Conservation (phyloP, 495 filamentous ascomycete genomes). For the Bryoglossum gracile region DNA sequence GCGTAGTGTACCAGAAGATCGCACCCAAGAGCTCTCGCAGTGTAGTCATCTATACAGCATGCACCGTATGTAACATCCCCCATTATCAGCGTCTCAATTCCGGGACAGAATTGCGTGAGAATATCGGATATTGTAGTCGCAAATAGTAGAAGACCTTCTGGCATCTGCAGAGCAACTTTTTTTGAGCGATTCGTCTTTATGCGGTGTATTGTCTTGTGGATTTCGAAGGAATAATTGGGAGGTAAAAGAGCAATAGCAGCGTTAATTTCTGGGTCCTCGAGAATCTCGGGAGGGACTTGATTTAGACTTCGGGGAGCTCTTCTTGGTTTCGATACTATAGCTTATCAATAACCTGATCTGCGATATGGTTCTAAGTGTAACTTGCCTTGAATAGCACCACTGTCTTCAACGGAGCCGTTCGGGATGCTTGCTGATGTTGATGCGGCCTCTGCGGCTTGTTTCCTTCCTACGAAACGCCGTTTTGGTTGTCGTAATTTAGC, state of each 20-base stretch:
- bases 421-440: slow-evolving; percentile 23
- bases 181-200: slow-evolving; percentile 72
- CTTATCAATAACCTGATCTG: slow-evolving; percentile 7
- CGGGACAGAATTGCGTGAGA: slow-evolving; percentile 86
- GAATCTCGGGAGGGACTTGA: slow-evolving; percentile 80
- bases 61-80: slow-evolving; percentile 98
- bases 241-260: slow-evolving; percentile 82
- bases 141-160: slow-evolving; percentile 90
- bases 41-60: slow-evolving; percentile 99
- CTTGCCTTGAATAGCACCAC: slow-evolving; percentile 57
- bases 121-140: slow-evolving; percentile 98
- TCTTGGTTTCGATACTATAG: slow-evolving; percentile 49
- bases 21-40: slow-evolving; percentile 86
- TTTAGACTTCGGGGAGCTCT: slow-evolving; percentile 71
- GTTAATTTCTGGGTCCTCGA: slow-evolving; percentile 81
- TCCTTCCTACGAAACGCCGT: slow-evolving; percentile 73
- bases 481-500: slow-evolving; percentile 50
- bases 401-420: slow-evolving; percentile 44
- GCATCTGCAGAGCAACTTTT: slow-evolving; percentile 88
- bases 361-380: neutral
- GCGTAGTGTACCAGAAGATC: slow-evolving; percentile 96
- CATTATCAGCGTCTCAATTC: slow-evolving; percentile 91
- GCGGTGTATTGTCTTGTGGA: slow-evolving; percentile 94
- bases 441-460: slow-evolving; percentile 40
- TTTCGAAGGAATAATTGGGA: slow-evolving; percentile 94